Percentiles rank a stretch among this genome's conserved stretches.
Conservation (phyloP, 257 asterid genomes). For the Solanum megistacrolobum region DNA sequence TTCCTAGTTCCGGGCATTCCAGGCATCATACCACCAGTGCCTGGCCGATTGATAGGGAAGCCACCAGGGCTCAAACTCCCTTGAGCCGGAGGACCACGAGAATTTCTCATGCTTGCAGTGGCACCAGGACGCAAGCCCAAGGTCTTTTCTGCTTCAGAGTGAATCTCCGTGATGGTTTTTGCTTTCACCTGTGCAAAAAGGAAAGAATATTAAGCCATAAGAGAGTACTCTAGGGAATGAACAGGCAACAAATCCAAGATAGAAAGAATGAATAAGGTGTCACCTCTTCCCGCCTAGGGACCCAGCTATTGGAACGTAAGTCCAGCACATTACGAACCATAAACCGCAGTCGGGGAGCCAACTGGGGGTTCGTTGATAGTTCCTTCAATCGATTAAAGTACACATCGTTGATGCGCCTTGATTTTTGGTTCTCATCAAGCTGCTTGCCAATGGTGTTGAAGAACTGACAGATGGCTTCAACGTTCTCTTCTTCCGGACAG, state of each 20-base stretch:
- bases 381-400: slow-evolving; percentile 73
- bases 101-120: slow-evolving; percentile 69
- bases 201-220: neutral
- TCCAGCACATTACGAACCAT: slow-evolving; percentile 84
- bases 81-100: slow-evolving; percentile 46
- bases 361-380: slow-evolving; percentile 62
- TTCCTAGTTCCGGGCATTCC: slow-evolving; percentile 93
- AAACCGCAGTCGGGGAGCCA: slow-evolving; percentile 72
- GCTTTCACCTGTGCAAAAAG: slow-evolving; percentile 60
- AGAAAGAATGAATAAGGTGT: neutral
- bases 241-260: neutral
- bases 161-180: slow-evolving; percentile 87
- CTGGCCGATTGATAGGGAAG: slow-evolving; percentile 66
- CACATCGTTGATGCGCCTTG: slow-evolving; percentile 55
- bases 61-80: slow-evolving; percentile 59
- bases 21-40: slow-evolving; percentile 94
- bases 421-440: slow-evolving; percentile 72
- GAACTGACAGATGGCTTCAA: slow-evolving; percentile 96
- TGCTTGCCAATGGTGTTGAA: slow-evolving; percentile 88
- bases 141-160: slow-evolving; percentile 85
- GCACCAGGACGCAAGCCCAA: slow-evolving; percentile 96
- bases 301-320: slow-evolving; percentile 67
- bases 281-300: slow-evolving; percentile 96
- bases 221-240: neutral
- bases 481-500: slow-evolving; percentile 93